Percentiles rank a stretch among this genome's conserved stretches.
phyloP scores from a whole-genome alignment of 1,284 basidiomycete genomes.

The Melampsora allii-populina region DNA sequence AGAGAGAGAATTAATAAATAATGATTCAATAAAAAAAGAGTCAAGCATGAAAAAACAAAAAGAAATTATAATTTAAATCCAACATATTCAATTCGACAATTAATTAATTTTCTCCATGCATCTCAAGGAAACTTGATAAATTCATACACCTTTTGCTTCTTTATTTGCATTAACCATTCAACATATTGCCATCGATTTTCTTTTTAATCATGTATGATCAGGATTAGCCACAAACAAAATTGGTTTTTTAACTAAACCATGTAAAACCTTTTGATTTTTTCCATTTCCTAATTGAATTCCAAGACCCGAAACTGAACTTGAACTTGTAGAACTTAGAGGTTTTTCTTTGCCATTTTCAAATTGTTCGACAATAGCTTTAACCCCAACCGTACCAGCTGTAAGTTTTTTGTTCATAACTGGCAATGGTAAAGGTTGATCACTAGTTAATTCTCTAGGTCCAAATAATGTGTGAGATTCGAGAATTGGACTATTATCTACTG shows the following conservation, averaged over 20 bases:
- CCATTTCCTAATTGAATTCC: neutral
- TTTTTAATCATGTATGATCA: neutral
- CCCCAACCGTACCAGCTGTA: constrained; percentile 22
- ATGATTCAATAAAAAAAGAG: too few species aligned
- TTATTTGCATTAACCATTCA: too few species aligned
- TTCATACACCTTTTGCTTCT: too few species aligned
- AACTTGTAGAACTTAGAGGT: neutral
- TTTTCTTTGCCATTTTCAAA: constrained; percentile 13
- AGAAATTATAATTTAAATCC: too few species aligned
- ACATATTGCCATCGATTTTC: too few species aligned
- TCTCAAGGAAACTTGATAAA: too few species aligned
- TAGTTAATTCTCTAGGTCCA: neutral
- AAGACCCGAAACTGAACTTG: neutral
- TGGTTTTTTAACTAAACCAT: constrained; percentile 32
- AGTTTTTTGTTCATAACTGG: constrained; percentile 1
- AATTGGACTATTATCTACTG: constrained; percentile 18
- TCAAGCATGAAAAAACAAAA: too few species aligned
- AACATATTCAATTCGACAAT: too few species aligned
- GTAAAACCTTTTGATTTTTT: constrained; percentile 25
- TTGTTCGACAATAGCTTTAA: constrained; percentile 32
- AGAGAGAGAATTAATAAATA: too few species aligned
- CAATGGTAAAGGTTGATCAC: neutral
- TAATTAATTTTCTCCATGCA: too few species aligned
- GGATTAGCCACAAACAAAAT: constrained; percentile 42
- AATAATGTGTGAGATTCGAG: neutral